phyloP scores from a whole-genome alignment of 148 eudicot species.

The Talinum fruticosum region DNA sequence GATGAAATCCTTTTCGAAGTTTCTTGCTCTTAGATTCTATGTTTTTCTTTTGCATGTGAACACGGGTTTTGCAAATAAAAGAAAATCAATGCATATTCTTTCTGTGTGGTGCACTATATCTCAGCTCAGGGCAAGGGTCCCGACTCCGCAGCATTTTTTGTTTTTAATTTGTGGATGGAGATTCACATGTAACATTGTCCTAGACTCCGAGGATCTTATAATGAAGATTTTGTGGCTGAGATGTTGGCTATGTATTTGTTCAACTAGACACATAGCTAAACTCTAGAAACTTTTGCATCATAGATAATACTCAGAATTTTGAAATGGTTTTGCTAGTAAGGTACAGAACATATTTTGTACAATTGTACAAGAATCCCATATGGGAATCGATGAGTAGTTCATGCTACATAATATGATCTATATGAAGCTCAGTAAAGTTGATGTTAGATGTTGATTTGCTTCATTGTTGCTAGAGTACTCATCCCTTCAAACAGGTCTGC shows the following conservation, averaged over 20 bases:
- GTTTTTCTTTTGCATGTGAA: background rate
- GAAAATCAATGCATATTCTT: background rate
- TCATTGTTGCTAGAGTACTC: background rate
- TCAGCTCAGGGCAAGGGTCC: background rate
- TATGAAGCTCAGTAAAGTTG: conserved; percentile 10
- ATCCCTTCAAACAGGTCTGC: conserved; percentile 14
- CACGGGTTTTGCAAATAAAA: background rate
- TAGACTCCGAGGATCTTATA: background rate
- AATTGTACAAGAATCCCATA: background rate
- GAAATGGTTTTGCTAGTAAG: background rate
- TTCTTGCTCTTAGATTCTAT: background rate
- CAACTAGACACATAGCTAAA: background rate
- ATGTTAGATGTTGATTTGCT: conserved; percentile 2
- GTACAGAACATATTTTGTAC: conserved; percentile 8
- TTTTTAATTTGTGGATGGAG: background rate
- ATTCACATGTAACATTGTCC: background rate
- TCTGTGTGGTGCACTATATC: background rate
- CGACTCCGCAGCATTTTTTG: background rate
- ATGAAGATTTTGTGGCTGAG: background rate
- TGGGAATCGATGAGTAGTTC: background rate
- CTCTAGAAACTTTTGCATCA: conserved; percentile 1
- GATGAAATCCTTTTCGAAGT: background rate
- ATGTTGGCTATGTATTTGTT: background rate
- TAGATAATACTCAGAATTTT: background rate
- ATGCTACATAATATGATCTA: background rate